Evolutionary conservation across 2,329 filamentous ascomycete genomes (phyloP).

Genomic region (Pleurostoma richardsiae): DNA sequence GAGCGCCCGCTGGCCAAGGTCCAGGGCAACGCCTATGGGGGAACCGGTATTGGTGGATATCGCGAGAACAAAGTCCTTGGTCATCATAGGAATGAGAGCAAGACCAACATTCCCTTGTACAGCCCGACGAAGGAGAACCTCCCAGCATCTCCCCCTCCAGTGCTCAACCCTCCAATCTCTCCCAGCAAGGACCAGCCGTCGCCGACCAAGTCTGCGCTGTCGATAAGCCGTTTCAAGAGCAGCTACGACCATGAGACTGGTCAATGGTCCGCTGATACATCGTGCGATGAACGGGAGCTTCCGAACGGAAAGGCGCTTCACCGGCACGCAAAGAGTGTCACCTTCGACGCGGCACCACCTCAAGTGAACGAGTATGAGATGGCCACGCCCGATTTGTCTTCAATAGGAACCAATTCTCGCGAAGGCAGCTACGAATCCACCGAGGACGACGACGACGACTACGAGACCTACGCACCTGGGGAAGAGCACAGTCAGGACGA

Average conservation of each 20-base stretch:
- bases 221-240: constrained; percentile 60
- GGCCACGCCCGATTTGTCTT: constrained; percentile 94
- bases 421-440: constrained; percentile 91
- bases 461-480: constrained; percentile 42
- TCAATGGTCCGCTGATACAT: constrained; percentile 63
- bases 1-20: constrained; percentile 78
- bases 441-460: constrained; percentile 68
- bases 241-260: constrained; percentile 65
- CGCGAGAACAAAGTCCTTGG: constrained; percentile 41
- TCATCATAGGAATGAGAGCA: constrained; percentile 52
- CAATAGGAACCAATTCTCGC: constrained; percentile 80
- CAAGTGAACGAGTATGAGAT: constrained; percentile 98
- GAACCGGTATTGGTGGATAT: constrained; percentile 47
- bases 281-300: constrained; percentile 51
- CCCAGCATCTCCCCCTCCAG: constrained; percentile 16
- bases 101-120: constrained; percentile 52
- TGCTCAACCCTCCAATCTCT: constrained; percentile 27
- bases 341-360: constrained; percentile 88
- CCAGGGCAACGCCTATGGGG: constrained; percentile 66
- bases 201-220: constrained; percentile 86
- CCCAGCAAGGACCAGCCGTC: constrained; percentile 70
- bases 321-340: constrained; percentile 92
- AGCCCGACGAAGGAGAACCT: constrained; percentile 42
- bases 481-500: constrained; percentile 57
- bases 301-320: constrained; percentile 65